Conservation (phyloP, 176 grass and related monocot genomes). For the Microstegium vimineum region DNA sequence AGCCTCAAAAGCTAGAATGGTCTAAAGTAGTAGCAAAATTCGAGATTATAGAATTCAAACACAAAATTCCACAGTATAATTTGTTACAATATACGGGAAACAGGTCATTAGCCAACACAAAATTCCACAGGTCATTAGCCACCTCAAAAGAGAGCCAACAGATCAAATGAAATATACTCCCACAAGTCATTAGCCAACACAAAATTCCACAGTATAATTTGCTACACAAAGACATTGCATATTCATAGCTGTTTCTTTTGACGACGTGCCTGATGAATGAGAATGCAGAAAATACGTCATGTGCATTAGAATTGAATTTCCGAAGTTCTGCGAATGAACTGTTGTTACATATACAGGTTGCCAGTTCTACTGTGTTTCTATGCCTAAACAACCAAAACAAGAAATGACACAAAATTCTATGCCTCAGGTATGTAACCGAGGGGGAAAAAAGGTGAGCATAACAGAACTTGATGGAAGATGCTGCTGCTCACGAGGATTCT, state of each 20-base stretch:
- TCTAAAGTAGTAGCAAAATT: too few relatives aligned
- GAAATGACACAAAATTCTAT: slow-evolving; percentile 11
- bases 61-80: too few relatives aligned
- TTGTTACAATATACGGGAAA: too few relatives aligned
- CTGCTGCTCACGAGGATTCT: not conserved
- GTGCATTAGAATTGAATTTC: not conserved
- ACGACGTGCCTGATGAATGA: not conserved
- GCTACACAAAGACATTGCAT: not conserved
- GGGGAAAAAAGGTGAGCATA: not conserved
- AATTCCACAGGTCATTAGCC: too few relatives aligned
- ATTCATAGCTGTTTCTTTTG: not conserved
- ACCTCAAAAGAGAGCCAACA: too few relatives aligned
- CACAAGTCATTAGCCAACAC: too few relatives aligned
- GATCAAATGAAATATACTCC: too few relatives aligned
- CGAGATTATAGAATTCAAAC: too few relatives aligned
- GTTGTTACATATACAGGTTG: slow-evolving; percentile 34
- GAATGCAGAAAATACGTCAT: not conserved
- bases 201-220: too few relatives aligned
- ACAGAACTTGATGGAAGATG: not conserved
- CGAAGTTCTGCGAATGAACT: slow-evolving; percentile 4
- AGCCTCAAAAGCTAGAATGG: too few relatives aligned
- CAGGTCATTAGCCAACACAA: too few relatives aligned
- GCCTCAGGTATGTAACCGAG: not conserved
- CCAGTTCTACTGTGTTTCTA: not conserved
- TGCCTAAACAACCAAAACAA: not conserved